A percentile compares a stretch with the other conserved stretches of the same genome.
phyloP scores from a whole-genome alignment of 257 asterid genomes.

The Ilex aquifolium region DNA sequence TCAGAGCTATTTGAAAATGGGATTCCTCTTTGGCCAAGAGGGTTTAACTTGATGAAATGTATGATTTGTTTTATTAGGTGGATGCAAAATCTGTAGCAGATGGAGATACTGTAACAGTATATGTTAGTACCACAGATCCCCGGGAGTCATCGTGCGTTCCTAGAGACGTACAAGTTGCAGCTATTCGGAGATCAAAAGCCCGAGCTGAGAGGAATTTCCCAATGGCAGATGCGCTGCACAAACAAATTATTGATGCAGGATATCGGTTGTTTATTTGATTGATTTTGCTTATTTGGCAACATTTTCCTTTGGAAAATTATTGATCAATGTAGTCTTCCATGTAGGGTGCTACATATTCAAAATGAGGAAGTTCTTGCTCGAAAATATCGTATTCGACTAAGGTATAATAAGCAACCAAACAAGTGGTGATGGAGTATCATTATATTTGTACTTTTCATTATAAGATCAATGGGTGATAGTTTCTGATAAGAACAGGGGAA shows the following conservation, averaged over 20 bases:
- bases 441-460: too few relatives aligned
- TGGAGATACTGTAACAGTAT: slow-evolving; percentile 89
- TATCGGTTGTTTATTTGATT: slow-evolving; percentile 39
- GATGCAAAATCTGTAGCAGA: slow-evolving; percentile 92
- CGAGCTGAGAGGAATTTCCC: slow-evolving; percentile 57
- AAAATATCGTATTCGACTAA: slow-evolving; percentile 81
- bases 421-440: background rate
- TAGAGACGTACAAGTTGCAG: slow-evolving; percentile 51
- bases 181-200: slow-evolving; percentile 56
- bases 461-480: background rate
- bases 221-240: slow-evolving; percentile 68
- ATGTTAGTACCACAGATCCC: slow-evolving; percentile 47
- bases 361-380: slow-evolving; percentile 73
- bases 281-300: background rate
- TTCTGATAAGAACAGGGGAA: slow-evolving; percentile 53
- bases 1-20: background rate
- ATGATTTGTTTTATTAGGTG: slow-evolving; percentile 33
- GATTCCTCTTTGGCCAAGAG: background rate
- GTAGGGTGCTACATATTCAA: slow-evolving; percentile 56
- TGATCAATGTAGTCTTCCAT: slow-evolving; percentile 9
- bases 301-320: background rate
- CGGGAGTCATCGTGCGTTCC: slow-evolving; percentile 74
- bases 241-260: slow-evolving; percentile 64
- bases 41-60: background rate
- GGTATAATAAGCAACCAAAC: slow-evolving; percentile 30